A percentile compares a stretch with the other conserved stretches of the same genome.
phyloP scores from a whole-genome alignment of 2,329 filamentous ascomycete species.

The Talaromyces islandicus region DNA sequence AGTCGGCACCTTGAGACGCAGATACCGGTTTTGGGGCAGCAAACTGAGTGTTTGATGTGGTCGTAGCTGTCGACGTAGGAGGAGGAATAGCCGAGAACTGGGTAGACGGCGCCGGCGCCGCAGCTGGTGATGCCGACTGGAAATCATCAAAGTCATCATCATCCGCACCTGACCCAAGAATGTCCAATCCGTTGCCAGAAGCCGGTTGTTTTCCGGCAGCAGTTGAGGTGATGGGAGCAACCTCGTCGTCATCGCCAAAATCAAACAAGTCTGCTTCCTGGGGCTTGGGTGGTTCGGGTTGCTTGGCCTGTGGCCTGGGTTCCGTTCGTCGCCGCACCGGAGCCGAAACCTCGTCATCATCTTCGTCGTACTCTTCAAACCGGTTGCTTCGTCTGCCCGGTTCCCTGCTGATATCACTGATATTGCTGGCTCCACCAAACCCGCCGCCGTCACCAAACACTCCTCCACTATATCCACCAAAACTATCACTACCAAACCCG shows the following conservation, averaged over 20 bases:
- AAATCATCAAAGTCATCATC: constrained; percentile 98
- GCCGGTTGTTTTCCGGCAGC: constrained; percentile 41
- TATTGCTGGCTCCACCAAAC: constrained; percentile 64
- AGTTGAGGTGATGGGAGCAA: constrained; percentile 40
- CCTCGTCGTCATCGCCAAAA: constrained; percentile 75
- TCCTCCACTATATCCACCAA: constrained; percentile 62
- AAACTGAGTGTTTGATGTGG: constrained; percentile 33
- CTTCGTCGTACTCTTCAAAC: constrained; percentile 97
- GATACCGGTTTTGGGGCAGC: constrained; percentile 12
- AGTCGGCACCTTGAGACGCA: constrained; percentile 58
- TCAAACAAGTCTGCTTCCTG: constrained; percentile 91
- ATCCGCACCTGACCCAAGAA: constrained; percentile 44
- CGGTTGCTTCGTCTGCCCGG: constrained; percentile 58
- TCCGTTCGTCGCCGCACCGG: constrained; percentile 40
- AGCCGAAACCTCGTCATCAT: constrained; percentile 62
- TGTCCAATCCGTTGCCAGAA: constrained; percentile 42
- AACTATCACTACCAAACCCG: constrained; percentile 82
- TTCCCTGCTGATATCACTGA: constrained; percentile 62
- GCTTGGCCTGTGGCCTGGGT: constrained; percentile 49
- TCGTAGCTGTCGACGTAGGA: constrained; percentile 45
- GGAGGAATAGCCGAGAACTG: constrained; percentile 34
- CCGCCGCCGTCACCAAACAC: constrained; percentile 96
- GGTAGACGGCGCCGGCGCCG: constrained; percentile 27
- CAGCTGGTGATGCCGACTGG: constrained; percentile 67
- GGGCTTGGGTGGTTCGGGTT: constrained; percentile 67